Evolutionary conservation across 2,329 filamentous ascomycete genomes (phyloP).

Genomic region (Colletotrichum sp.): DNA sequence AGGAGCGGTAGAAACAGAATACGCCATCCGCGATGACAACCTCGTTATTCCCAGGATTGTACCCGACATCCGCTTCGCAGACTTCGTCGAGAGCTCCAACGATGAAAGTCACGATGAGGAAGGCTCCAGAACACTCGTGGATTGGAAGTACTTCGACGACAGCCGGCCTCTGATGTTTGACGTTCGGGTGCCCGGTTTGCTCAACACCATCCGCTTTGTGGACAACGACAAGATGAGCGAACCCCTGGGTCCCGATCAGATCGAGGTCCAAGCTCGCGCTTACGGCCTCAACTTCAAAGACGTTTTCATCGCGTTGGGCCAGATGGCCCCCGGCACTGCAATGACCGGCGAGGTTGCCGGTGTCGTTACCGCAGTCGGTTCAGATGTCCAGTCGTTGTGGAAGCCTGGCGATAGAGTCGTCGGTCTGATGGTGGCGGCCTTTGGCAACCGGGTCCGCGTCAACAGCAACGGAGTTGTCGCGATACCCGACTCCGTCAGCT

Average conservation of each 20-base stretch:
- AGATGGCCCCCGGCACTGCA: conserved; percentile 24
- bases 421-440: neutral
- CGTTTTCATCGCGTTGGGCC: conserved; percentile 28
- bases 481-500: conserved; percentile 41
- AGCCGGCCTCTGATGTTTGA: conserved; percentile 17
- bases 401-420: conserved; percentile 28
- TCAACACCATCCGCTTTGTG: conserved; percentile 15
- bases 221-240: neutral
- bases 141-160: neutral
- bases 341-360: conserved; percentile 31
- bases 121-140: neutral
- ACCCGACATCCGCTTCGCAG: neutral
- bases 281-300: conserved; percentile 28
- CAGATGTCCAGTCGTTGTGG: conserved; percentile 18
- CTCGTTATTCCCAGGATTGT: neutral
- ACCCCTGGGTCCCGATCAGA: conserved; percentile 19
- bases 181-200: conserved; percentile 18
- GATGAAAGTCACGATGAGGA: neutral
- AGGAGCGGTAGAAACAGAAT: neutral
- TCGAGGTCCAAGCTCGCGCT: conserved; percentile 25
- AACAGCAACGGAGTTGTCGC: conserved; percentile 26
- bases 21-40: neutral
- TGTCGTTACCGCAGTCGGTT: conserved; percentile 29
- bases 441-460: neutral
- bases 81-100: neutral